Percentiles rank a stretch among this genome's conserved stretches.
phyloP scores from a whole-genome alignment of 2,329 filamentous ascomycete species.

The Claviceps digitariae region DNA sequence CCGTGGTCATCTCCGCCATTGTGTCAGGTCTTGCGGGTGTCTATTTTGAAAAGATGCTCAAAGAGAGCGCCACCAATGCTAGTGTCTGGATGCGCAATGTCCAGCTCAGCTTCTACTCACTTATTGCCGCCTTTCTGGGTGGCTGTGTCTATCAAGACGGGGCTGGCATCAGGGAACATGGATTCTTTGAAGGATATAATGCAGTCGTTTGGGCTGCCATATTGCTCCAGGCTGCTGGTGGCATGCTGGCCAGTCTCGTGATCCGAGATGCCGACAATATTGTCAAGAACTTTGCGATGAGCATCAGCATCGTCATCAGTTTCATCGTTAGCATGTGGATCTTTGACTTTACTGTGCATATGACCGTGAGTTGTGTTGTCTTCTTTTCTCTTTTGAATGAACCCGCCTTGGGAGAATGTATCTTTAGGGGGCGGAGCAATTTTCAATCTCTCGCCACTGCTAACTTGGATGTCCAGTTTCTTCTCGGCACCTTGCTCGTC shows the following conservation, averaged over 20 bases:
- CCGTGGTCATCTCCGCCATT: constrained; percentile 64
- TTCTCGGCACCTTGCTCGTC: constrained; percentile 67
- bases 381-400: background rate
- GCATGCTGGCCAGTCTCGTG: constrained; percentile 50
- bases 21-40: constrained; percentile 78
- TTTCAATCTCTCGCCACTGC: background rate
- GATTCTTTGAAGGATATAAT: constrained; percentile 93
- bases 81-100: constrained; percentile 93
- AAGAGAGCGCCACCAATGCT: constrained; percentile 60
- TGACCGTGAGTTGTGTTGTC: constrained; percentile 43
- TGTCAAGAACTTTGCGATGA: constrained; percentile 86
- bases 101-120: constrained; percentile 84
- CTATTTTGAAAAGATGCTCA: constrained; percentile 83
- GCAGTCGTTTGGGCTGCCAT: constrained; percentile 82
- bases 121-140: constrained; percentile 77
- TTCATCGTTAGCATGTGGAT: constrained; percentile 75
- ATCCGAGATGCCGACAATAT: constrained; percentile 49
- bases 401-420: no score
- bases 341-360: constrained; percentile 65
- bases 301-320: constrained; percentile 79
- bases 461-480: constrained; percentile 44
- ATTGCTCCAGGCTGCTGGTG: constrained; percentile 67
- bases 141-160: constrained; percentile 84
- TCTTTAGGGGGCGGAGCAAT: no score
- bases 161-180: constrained; percentile 64